Conservation (phyloP, 2,329 filamentous ascomycete genomes). For the Fusarium liriodendri region DNA sequence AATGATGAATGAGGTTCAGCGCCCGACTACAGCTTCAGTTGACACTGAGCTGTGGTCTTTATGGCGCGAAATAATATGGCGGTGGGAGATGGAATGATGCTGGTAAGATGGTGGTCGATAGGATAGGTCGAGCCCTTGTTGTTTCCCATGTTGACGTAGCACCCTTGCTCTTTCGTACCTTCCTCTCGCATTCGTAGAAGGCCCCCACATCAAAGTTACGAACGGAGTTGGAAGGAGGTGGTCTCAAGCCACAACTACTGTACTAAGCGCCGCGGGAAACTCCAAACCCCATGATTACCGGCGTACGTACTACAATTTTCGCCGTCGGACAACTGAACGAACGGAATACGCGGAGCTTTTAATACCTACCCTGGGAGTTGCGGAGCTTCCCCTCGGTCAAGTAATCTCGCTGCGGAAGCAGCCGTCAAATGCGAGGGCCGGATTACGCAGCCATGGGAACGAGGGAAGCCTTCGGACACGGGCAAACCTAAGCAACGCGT, state of each 20-base stretch:
- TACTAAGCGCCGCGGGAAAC: neutral
- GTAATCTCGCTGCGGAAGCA: neutral
- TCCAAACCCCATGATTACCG: neutral
- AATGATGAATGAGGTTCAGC: slow-evolving; percentile 18
- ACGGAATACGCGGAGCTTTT: neutral
- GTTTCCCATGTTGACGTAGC: slow-evolving; percentile 31
- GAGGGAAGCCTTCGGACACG: neutral
- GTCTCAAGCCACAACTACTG: slow-evolving; percentile 2
- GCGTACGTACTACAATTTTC: neutral
- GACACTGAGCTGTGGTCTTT: slow-evolving; percentile 40
- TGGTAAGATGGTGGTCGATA: slow-evolving; percentile 33
- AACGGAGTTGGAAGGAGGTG: neutral
- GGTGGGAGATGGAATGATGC: slow-evolving; percentile 40
- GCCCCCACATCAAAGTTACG: neutral
- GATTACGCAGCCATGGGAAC: neutral
- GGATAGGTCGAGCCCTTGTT: slow-evolving; percentile 25
- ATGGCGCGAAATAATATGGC: slow-evolving; percentile 31
- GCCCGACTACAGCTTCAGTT: slow-evolving; percentile 43
- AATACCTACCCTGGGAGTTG: neutral
- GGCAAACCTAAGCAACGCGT: neutral
- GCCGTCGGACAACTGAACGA: neutral
- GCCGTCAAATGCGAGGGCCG: neutral
- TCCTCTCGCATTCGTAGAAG: slow-evolving; percentile 5
- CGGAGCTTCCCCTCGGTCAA: neutral
- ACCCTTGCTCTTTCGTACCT: slow-evolving; percentile 6